Evolutionary conservation across 352 stramenopile species (phyloP).

Genomic region (Phytophthora uliginosa): DNA sequence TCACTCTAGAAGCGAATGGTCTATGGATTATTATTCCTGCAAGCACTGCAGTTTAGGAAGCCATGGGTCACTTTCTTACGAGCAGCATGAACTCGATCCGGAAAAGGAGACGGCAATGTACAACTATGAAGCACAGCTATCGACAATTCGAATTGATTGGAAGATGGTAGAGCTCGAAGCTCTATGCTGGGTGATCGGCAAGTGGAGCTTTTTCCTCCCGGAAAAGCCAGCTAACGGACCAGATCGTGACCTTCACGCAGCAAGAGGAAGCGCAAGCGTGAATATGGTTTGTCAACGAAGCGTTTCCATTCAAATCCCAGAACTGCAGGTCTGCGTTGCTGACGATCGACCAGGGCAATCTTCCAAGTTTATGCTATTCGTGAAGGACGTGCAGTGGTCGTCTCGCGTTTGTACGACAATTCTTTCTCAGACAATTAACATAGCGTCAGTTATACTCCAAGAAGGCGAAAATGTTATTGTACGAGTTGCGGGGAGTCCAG

Average conservation of each 20-base stretch:
- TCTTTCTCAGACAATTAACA: slow-evolving; percentile 34
- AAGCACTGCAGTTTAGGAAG: slow-evolving; percentile 40
- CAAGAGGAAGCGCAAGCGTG: slow-evolving; percentile 25
- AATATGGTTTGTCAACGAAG: slow-evolving; percentile 45
- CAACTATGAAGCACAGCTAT: slow-evolving; percentile 63
- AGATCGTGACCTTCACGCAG: slow-evolving; percentile 43
- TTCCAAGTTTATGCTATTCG: slow-evolving; percentile 36
- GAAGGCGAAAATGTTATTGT: slow-evolving; percentile 51
- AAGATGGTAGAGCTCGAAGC: slow-evolving; percentile 69
- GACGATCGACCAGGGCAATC: slow-evolving; percentile 34
- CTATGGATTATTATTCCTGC: slow-evolving; percentile 55
- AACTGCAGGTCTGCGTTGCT: slow-evolving; percentile 43
- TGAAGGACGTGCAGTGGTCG: slow-evolving; percentile 47
- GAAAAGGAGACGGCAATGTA: slow-evolving; percentile 75
- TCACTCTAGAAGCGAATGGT: slow-evolving; percentile 63
- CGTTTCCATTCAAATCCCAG: slow-evolving; percentile 36
- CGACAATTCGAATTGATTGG: slow-evolving; percentile 59
- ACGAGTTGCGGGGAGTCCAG: slow-evolving; percentile 44
- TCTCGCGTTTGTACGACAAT: slow-evolving; percentile 49
- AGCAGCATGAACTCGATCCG: slow-evolving; percentile 27
- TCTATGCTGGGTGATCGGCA: slow-evolving; percentile 74
- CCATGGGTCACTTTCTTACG: slow-evolving; percentile 27
- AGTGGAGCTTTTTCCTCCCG: slow-evolving; percentile 84
- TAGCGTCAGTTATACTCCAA: slow-evolving; percentile 39
- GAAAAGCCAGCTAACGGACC: slow-evolving; percentile 32